Percentiles rank a stretch among this genome's conserved stretches.
phyloP scores from a whole-genome alignment of 306 rosid species.

The Notholithocarpus densiflorus region DNA sequence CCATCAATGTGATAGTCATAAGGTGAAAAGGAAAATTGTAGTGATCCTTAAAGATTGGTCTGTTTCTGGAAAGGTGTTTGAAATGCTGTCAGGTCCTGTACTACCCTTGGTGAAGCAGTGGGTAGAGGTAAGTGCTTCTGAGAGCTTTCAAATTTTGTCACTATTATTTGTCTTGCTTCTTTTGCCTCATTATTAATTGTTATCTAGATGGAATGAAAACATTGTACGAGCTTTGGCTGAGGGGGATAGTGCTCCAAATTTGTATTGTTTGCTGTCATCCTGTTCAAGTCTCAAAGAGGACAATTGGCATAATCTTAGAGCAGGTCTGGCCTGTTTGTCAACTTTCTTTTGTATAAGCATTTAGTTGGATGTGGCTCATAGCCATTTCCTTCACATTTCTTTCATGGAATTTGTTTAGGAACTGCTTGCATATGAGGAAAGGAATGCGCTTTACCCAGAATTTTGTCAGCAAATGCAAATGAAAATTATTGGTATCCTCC shows the following conservation, averaged over 20 bases:
- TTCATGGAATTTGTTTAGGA: too few species aligned
- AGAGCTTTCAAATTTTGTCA: conserved; percentile 17
- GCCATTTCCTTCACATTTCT: too few species aligned
- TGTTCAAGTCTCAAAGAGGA: conserved; percentile 43
- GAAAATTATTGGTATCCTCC: too few species aligned
- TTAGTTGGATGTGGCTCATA: too few species aligned
- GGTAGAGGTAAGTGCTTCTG: conserved; percentile 70
- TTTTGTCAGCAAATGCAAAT: too few species aligned
- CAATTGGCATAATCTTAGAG: conserved; percentile 60
- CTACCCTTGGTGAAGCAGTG: conserved; percentile 73
- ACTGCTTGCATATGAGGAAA: too few species aligned
- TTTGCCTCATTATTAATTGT: conserved; percentile 27
- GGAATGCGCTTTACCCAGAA: too few species aligned
- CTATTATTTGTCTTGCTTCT: conserved; percentile 11
- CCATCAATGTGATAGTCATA: conserved; percentile 39
- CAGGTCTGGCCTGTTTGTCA: conserved; percentile 24
- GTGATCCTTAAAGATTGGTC: conserved; percentile 65
- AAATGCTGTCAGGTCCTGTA: conserved; percentile 56
- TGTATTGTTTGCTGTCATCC: conserved; percentile 51
- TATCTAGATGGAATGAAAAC: conserved; percentile 59
- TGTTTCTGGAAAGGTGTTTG: conserved; percentile 38
- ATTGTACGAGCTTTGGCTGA: conserved; percentile 29
- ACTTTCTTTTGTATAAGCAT: too few species aligned
- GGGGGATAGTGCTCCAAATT: conserved; percentile 36
- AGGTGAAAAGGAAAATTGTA: conserved; percentile 34